Base-by-base conservation (phyloP, 306 rosid genomes). In the Senna tora region DNA sequence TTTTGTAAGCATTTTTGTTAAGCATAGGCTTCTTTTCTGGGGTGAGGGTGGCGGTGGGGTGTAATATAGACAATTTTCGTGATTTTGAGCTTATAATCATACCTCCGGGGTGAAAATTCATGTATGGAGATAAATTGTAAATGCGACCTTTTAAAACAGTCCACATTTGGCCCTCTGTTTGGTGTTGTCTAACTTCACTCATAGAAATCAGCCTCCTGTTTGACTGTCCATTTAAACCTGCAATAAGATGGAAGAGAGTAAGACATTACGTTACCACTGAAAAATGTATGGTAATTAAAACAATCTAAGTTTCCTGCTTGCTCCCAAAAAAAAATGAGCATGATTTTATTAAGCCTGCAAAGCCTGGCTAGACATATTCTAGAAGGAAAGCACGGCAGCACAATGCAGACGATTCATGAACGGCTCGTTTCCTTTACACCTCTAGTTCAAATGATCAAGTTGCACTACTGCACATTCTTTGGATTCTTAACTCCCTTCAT, bases 51-150 rank as follows among this genome's bases (percentile, higher is more conserved):
- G 30, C 2, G 30, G 30, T 25, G 30, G 1, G 30, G 30, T 25
- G 30, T 25, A 25, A 25, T 25, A 25, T 25, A 25, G 1, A 25
- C 30, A 25, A 1, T 25, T 25, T 25, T 1, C 3, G 30, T 25
- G 30, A 25, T 25, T 25, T 3, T 25, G 65, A 79, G 68, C 25
- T 22, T 8, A 75, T 73, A 69, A 73, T 2, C 77, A 72, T 89
- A 91, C 97, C 97, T 82, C 97, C 97, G 13, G 98, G 97, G 71
- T 91, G 98, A 78, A 93, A 93, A 76, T 84, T 89, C 96, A 91
- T 84, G 66, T 93, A 93, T 7, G 97, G 96, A 67, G 87, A 86
- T 81, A 93, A 42, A 78, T 93, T 93, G 75, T 93, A 93, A 77
- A 91, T 91, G 15, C 86, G 93, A n/a, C 97, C 99, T 80, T 91